These are phyloP conservation scores for Suhomyces pyralidae DNA, from an alignment of 805 yeast species.

Conservation along the genomic window DNA sequence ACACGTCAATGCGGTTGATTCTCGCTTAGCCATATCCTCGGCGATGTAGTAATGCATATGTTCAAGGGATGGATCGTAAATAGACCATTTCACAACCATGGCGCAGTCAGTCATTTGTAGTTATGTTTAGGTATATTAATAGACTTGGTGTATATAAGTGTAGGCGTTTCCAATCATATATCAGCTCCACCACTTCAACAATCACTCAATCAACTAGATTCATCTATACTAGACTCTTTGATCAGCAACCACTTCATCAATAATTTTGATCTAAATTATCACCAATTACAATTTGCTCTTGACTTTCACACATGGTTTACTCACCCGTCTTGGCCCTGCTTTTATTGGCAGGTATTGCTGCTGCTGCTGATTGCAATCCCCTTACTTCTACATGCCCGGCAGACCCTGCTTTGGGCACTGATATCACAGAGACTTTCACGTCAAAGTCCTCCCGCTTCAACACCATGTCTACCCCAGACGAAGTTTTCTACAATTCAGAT, in stretches of 20 bases:
- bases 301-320: conserved; percentile 3
- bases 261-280: no score
- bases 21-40: background rate
- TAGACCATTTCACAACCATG: background rate
- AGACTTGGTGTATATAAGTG: background rate
- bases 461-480: conserved; percentile 37
- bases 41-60: background rate
- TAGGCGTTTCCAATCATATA: no score
- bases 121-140: background rate
- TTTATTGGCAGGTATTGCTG: background rate
- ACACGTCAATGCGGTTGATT: background rate
- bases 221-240: no score
- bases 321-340: background rate
- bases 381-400: conserved; percentile 22
- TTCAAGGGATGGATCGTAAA: background rate
- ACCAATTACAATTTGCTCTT: no score
- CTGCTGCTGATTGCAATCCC: conserved; percentile 23
- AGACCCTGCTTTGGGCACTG: conserved; percentile 61
- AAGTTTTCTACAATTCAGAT: conserved; percentile 15
- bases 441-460: conserved; percentile 43
- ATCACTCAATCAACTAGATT: no score
- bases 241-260: no score
- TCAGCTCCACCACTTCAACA: no score
- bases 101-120: background rate
- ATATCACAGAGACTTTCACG: conserved; percentile 52